A percentile compares a stretch with the other conserved stretches of the same genome.
phyloP scores from a whole-genome alignment of 2,329 filamentous ascomycete species.

The Sordariomycetes sp. region DNA sequence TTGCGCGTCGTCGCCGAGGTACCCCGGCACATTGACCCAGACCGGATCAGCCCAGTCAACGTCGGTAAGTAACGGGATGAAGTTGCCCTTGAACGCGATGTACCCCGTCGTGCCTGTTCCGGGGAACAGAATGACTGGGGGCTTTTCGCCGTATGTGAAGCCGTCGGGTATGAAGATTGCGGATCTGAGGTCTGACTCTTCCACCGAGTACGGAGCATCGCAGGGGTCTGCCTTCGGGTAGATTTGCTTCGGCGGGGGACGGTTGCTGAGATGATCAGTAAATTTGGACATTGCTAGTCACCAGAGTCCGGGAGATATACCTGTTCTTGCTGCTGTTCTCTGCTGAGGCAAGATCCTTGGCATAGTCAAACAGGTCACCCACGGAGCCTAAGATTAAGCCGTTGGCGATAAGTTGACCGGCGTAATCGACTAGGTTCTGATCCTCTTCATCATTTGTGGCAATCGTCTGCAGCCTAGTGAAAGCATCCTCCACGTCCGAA shows the following conservation, averaged over 20 bases:
- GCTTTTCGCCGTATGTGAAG: slow-evolving; percentile 35
- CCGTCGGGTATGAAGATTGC: slow-evolving; percentile 40
- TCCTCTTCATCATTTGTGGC: neutral
- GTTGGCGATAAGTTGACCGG: slow-evolving; percentile 2
- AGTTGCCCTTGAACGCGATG: slow-evolving; percentile 32
- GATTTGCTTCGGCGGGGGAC: slow-evolving; percentile 7
- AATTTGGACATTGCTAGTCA: too few relatives aligned
- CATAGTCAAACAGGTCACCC: slow-evolving; percentile 1
- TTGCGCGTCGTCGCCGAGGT: slow-evolving; percentile 37
- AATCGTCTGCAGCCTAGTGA: neutral
- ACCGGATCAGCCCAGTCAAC: slow-evolving; percentile 35
- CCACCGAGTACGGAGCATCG: slow-evolving; percentile 39
- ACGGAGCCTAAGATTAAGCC: slow-evolving; percentile 4
- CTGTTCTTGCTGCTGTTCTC: slow-evolving; percentile 1
- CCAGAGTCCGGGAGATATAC: too few relatives aligned
- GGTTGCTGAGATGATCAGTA: slow-evolving; percentile 3
- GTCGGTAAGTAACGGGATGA: slow-evolving; percentile 35
- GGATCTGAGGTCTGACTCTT: slow-evolving; percentile 34
- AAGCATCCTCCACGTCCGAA: neutral
- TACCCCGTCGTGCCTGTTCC: slow-evolving; percentile 41
- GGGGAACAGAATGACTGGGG: slow-evolving; percentile 41
- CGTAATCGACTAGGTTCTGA: slow-evolving; percentile 2
- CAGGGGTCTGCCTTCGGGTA: slow-evolving; percentile 24
- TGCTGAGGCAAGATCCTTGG: neutral
- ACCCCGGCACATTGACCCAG: slow-evolving; percentile 45